Evolutionary conservation across 148 eudicot genomes (phyloP).

Genomic region (Fagopyrum esculentum): DNA sequence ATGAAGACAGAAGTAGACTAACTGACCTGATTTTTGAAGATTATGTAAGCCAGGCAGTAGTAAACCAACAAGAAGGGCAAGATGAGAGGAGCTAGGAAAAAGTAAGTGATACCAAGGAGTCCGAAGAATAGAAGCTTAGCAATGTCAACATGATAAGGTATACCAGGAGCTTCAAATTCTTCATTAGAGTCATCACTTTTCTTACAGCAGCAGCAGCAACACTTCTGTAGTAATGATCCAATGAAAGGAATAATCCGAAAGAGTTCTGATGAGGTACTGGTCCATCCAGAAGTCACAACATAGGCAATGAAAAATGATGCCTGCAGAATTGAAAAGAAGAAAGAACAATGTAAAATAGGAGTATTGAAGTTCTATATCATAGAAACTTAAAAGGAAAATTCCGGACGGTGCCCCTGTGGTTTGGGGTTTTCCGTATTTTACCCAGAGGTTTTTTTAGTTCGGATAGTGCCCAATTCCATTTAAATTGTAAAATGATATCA

Average conservation of each 20-base stretch:
- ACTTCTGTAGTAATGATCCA: slow-evolving; percentile 32
- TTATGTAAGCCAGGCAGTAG: slow-evolving; percentile 47
- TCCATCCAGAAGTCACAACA: slow-evolving; percentile 73
- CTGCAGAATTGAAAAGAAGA: slow-evolving; percentile 21
- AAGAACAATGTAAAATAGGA: no score
- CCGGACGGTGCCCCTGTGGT: no score
- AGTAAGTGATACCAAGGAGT: slow-evolving; percentile 61
- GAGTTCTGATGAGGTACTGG: slow-evolving; percentile 52
- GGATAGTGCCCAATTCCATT: no score
- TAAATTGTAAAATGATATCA: no score
- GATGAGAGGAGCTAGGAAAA: slow-evolving; percentile 65
- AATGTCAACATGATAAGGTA: slow-evolving; percentile 46
- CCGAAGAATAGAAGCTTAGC: slow-evolving; percentile 61
- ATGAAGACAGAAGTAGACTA: background rate
- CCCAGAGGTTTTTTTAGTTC: no score
- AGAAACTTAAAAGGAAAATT: no score
- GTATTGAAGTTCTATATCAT: no score
- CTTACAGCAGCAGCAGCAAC: slow-evolving; percentile 36
- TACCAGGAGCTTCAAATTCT: slow-evolving; percentile 36
- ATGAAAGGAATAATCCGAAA: slow-evolving; percentile 43
- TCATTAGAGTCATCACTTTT: slow-evolving; percentile 18
- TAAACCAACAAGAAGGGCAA: slow-evolving; percentile 61
- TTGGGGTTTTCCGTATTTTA: no score
- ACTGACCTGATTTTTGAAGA: slow-evolving; percentile 60
- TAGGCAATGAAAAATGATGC: slow-evolving; percentile 72